Evolutionary conservation across 352 stramenopile species (phyloP), one percentile per base, ranked within the genome.

Genomic region (Globisporangium recalcitrans): DNA sequence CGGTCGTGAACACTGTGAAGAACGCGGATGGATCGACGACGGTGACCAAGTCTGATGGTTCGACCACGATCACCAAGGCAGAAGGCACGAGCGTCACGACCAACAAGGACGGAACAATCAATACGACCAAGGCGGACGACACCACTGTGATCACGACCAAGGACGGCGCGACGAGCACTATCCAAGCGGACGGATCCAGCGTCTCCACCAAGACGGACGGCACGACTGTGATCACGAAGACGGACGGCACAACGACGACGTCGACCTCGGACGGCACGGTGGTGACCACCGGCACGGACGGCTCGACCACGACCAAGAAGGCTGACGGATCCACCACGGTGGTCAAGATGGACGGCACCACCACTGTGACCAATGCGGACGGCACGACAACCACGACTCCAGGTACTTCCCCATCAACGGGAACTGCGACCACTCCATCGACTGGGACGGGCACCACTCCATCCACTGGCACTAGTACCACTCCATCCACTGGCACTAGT

Each of bases 21-120:
- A 60, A 52, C 26, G 42, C 71, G 11, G 69, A 69, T n/a, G 59
- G 60, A 6, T 58, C 48, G 1, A 73, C 59, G 26, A 62, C 27
- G 0, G 54, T 69, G 19, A 63, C 60, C 22, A 58, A 66, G 8
- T 48, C 62, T 32, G 62, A 64, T 2, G 42, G 49, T 0, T 63
- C 58, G 14, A 58, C 60, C 19, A 71, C 66, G 19, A 60, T 51
- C n/a, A 60, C 64, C 4, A 42, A 52, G 13, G 46, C 34, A 1
- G 58, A 64, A 6, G 52, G 62, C 42, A 67, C 47, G 5, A 32
- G 16, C 8, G 47, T 64, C 8, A 64, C 51, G n/a, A 60, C 51
- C 8, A 48, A 26, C 9, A 31, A 38, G 21, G 52, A 64, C n/a
- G 54, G 57, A 8, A 53, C 55, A 3, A 59, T 8, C 14, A 67